These are phyloP conservation scores for Colletotrichum siamense DNA, from an alignment of 2,329 filamentous ascomycete species.

Conservation along the genomic window DNA sequence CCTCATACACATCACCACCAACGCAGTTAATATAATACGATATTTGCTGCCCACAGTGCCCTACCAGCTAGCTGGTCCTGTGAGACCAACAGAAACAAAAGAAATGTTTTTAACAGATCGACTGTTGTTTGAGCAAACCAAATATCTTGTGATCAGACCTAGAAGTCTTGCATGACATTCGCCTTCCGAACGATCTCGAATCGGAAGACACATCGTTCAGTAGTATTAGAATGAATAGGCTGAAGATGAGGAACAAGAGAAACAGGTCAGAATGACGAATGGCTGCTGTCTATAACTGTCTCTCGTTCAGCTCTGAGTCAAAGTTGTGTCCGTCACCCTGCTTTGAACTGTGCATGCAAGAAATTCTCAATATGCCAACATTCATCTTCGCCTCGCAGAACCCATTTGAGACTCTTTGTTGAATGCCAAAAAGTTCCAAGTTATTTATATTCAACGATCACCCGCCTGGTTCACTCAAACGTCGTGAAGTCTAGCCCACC, in stretches of 20 bases:
- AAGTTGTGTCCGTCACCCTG: fast-evolving
- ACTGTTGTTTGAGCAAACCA: not conserved
- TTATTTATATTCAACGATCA: not conserved
- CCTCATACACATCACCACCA: no score
- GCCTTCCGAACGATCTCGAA: fast-evolving
- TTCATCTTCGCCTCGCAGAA: not conserved
- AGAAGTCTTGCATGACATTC: not conserved
- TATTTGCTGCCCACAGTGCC: no score
- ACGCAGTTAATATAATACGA: no score
- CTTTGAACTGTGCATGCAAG: fast-evolving
- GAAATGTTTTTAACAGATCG: not conserved
- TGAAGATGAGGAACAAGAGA: not conserved
- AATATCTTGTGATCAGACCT: fast-evolving
- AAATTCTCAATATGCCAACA: no score
- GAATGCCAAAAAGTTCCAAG: not conserved
- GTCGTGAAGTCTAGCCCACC: no score
- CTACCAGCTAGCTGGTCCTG: no score
- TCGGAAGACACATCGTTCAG: fast-evolving
- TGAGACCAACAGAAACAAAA: not conserved
- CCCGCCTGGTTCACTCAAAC: not conserved
- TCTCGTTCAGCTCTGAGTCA: not conserved
- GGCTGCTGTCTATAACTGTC: fast-evolving
- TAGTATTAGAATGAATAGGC: fast-evolving
- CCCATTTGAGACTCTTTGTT: not conserved
- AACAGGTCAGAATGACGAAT: not conserved